These are phyloP conservation scores for Fusarium fujikuroi DNA, from an alignment of 2,329 filamentous ascomycete genomes.

Conservation along the genomic window DNA sequence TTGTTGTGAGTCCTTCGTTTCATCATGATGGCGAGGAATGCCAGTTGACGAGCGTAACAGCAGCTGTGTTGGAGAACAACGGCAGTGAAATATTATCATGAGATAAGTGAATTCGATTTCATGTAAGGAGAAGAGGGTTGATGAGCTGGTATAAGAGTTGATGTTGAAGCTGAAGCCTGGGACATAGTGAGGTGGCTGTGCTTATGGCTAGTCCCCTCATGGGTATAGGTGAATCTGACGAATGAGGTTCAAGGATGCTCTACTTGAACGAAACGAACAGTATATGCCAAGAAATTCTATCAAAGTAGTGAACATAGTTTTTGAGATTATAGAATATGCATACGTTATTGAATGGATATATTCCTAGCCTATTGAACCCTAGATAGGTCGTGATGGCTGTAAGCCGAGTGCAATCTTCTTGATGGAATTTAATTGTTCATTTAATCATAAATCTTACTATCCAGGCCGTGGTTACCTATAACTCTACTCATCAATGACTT, in stretches of 20 bases:
- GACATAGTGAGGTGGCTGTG: conserved; percentile 32
- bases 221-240: background rate
- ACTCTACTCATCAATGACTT: conserved; percentile 10
- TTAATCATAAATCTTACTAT: background rate
- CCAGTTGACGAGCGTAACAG: fast-evolving
- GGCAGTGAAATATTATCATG: fast-evolving
- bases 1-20: conserved; percentile 42
- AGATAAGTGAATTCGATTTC: background rate
- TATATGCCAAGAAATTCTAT: background rate
- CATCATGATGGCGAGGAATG: conserved; percentile 13
- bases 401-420: fast-evolving
- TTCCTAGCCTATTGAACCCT: background rate
- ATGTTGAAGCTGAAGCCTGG: background rate
- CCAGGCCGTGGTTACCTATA: fast-evolving
- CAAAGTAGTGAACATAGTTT: background rate
- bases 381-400: background rate
- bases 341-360: background rate
- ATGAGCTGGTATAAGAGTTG: background rate
- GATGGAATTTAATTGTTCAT: background rate
- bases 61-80: background rate
- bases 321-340: too few relatives aligned
- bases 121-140: too few relatives aligned
- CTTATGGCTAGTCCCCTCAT: conserved; percentile 11
- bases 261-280: background rate
- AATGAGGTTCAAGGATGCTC: background rate